Evolutionary conservation across 2,329 filamentous ascomycete species (phyloP).

Genomic region (Mycosphaerelloides madeirae): DNA sequence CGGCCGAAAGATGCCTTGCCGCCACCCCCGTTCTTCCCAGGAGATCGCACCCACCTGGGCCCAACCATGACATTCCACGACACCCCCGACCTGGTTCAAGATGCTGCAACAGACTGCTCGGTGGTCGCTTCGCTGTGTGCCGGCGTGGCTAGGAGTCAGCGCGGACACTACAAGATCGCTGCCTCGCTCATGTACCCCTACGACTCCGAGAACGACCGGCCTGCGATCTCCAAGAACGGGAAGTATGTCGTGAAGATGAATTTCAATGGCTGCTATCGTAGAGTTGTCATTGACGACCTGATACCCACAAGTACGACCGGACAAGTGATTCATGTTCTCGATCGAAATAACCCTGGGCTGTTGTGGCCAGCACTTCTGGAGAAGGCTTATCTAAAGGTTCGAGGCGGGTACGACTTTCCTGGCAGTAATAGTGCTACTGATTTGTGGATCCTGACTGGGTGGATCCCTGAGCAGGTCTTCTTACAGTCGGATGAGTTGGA

Average conservation of each 20-base stretch:
- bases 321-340: conserved; percentile 78
- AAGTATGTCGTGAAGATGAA: conserved; percentile 91
- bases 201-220: conserved; percentile 53
- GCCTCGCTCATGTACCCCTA: conserved; percentile 71
- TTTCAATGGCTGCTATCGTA: conserved; percentile 90
- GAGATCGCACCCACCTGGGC: conserved; percentile 28
- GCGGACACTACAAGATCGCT: conserved; percentile 67
- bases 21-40: conserved; percentile 37
- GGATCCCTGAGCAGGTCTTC: conserved; percentile 95
- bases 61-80: conserved; percentile 55
- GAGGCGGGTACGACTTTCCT: conserved; percentile 94
- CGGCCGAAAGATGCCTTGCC: conserved; percentile 65
- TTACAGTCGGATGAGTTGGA: conserved; percentile 80
- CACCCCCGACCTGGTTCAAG: conserved; percentile 81
- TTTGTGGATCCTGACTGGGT: conserved; percentile 85
- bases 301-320: conserved; percentile 72
- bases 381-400: conserved; percentile 92
- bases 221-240: conserved; percentile 67
- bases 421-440: conserved; percentile 97
- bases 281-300: conserved; percentile 82
- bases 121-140: conserved; percentile 94
- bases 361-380: conserved; percentile 91
- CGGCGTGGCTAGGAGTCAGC: conserved; percentile 63
- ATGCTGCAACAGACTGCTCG: conserved; percentile 92
- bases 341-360: conserved; percentile 72